Conservation (phyloP, 108 stramenopile species). For the Cafeteria roenbergensis region DNA sequence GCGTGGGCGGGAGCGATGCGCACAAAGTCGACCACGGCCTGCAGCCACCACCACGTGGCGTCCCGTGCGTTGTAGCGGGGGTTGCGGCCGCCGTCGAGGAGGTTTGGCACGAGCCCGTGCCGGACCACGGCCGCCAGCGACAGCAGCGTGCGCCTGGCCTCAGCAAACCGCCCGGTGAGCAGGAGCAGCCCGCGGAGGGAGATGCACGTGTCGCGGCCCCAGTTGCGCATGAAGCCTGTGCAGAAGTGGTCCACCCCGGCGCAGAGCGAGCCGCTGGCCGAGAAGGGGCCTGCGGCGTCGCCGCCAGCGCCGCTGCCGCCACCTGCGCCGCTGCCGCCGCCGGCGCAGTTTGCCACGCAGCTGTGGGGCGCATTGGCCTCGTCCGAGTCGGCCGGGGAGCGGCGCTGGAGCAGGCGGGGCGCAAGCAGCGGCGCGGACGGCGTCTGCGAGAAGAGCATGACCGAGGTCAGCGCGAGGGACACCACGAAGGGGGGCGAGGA, state of each 20-base stretch:
- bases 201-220: conserved; percentile 9
- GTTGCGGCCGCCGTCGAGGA: not conserved
- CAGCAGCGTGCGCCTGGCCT: not conserved
- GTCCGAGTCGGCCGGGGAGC: no score
- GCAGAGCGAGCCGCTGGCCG: no score
- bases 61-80: conserved; percentile 9
- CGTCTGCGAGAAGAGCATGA: not conserved
- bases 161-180: not conserved
- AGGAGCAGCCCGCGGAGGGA: not conserved
- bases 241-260: conserved; percentile 1
- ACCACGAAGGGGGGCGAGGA: not conserved
- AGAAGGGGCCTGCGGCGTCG: no score
- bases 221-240: conserved; percentile 5
- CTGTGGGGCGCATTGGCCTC: no score
- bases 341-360: no score
- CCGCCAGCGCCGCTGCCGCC: no score
- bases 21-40: not conserved
- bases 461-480: not conserved
- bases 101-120: conserved; percentile 11
- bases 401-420: not conserved
- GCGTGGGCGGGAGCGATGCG: not conserved
- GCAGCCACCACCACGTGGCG: conserved; percentile 6
- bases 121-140: not conserved
- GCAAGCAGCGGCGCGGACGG: not conserved
- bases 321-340: no score